These are phyloP conservation scores for Lathyrus tuberosus DNA, from an alignment of 306 rosid genomes.

Conservation along the genomic window DNA sequence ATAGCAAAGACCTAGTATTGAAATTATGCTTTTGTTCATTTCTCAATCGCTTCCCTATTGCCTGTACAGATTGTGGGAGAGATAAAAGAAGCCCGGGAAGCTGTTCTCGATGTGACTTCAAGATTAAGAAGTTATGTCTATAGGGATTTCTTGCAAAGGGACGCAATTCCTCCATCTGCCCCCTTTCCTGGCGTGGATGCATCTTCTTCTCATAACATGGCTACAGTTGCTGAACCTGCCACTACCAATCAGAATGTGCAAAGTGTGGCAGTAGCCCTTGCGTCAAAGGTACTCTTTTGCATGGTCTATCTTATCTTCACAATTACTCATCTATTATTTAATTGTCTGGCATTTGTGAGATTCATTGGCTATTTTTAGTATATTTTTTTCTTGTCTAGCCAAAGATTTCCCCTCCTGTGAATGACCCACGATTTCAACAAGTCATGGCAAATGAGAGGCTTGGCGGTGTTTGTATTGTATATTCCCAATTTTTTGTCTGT, in stretches of 20 bases:
- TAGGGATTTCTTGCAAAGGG: conserved; percentile 75
- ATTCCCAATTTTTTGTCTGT: not conserved
- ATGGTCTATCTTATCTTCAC: conserved; percentile 20
- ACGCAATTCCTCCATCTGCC: conserved; percentile 52
- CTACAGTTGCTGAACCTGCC: conserved; percentile 53
- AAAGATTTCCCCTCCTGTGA: not conserved
- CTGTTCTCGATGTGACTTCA: conserved; percentile 91
- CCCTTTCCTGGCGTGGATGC: conserved; percentile 54
- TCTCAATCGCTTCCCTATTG: conserved; percentile 37
- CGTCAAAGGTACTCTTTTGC: conserved; percentile 61
- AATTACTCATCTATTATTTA: conserved; percentile 19
- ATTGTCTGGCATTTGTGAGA: conserved; percentile 21
- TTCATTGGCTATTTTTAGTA: conserved; percentile 20
- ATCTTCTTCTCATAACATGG: conserved; percentile 54
- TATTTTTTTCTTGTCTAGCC: conserved; percentile 27
- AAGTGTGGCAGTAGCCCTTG: conserved; percentile 48
- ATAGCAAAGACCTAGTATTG: conserved; percentile 32
- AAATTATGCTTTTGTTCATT: conserved; percentile 33
- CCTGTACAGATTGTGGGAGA: conserved; percentile 81
- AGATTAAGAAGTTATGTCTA: conserved; percentile 79
- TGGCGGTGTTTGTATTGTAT: no score
- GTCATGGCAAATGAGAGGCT: not conserved
- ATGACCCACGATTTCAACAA: conserved; percentile 4
- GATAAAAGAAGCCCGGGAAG: conserved; percentile 89
- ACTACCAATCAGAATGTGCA: conserved; percentile 61